Base-by-base conservation (phyloP, 768 basidiomycete species). In the Crassisporium funariophilum region DNA sequence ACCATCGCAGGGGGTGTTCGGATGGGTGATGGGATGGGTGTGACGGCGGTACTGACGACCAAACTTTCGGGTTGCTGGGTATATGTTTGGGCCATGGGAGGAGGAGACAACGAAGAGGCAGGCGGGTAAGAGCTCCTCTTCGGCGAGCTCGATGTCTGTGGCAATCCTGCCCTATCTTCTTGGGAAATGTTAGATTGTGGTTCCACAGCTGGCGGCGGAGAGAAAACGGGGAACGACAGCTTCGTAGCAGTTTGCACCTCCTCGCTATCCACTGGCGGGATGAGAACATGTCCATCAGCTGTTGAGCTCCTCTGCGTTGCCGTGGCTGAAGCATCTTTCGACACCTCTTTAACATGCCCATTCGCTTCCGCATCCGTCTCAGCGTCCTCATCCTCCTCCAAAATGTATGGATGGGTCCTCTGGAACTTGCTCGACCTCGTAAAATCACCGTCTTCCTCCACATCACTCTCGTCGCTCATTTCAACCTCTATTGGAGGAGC, bases 351-450 rank as follows among this genome's bases (percentile, higher is more conserved):
- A 13, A 17, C 10, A 49, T 54, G 50, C n/a, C 59, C 50, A 35
- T 53, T 49, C 43, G 48, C 52, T 20, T 64, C 60, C 10, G 52
- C 55, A 21, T 66, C 63, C 19, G 47, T 46, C n/a, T 68, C 74
- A 13, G 71, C 77, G 0, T 76, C 77, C 52, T 88, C 88, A 12
- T 87, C 84, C 53, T 86, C 86, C 60, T 90, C 87, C 15, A 79
- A 70, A 19, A 88, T 88, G 52, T 79, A 73, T 12, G 83, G 77
- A 55, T 86, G 82, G 3, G 69, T 69, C 38, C 77, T 66, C 42
- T 68, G 67, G 39, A 63, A 44, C 52, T 67, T 49, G 72, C 66
- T 64, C 54, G 68, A 33, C 60, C 55, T 59, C 34, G 73, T 69
- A 50, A 64, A 76, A 24, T 59, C 44, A 3, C 27, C 41, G 10